Percentiles rank a stretch among this genome's conserved stretches.
Conservation (phyloP, 345 rosid genomes). For the Brassica nigra region DNA sequence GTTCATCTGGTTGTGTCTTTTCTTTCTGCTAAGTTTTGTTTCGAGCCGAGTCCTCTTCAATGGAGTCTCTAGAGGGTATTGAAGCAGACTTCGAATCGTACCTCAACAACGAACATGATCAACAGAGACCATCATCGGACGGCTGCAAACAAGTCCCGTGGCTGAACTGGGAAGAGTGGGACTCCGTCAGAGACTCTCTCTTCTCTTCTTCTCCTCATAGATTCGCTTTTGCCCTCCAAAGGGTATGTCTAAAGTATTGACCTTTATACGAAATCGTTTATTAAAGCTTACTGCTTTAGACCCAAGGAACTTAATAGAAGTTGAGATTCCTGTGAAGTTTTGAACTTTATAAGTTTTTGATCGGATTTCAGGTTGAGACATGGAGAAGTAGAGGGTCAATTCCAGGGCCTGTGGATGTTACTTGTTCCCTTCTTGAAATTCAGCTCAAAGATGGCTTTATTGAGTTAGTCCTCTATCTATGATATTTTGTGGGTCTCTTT, state of each 20-base stretch:
- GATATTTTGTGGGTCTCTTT: not conserved
- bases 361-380: slow-evolving; percentile 55
- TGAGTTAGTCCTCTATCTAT: slow-evolving; percentile 42
- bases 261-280: not conserved
- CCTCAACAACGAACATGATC: slow-evolving; percentile 31
- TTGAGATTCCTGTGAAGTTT: slow-evolving; percentile 10
- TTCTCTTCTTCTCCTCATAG: slow-evolving; percentile 68
- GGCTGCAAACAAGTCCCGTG: slow-evolving; percentile 78
- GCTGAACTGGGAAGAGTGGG: slow-evolving; percentile 96
- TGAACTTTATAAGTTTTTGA: not conserved
- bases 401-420: slow-evolving; percentile 79
- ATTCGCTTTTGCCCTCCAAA: slow-evolving; percentile 56
- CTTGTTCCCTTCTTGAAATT: slow-evolving; percentile 75
- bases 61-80: slow-evolving; percentile 49
- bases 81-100: slow-evolving; percentile 43
- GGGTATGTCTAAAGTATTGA: slow-evolving; percentile 46
- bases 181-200: slow-evolving; percentile 68
- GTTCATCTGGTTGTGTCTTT: not conserved
- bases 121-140: slow-evolving; percentile 40
- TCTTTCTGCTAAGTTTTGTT: not conserved
- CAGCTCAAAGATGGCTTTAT: slow-evolving; percentile 78
- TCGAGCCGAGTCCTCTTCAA: slow-evolving; percentile 27
- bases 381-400: slow-evolving; percentile 90
- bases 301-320: slow-evolving; percentile 4
- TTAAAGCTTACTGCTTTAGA: slow-evolving; percentile 5